A percentile compares a stretch with the other conserved stretches of the same genome.
Conservation (phyloP, 2,329 filamentous ascomycete genomes). For the Epichloe typhina region DNA sequence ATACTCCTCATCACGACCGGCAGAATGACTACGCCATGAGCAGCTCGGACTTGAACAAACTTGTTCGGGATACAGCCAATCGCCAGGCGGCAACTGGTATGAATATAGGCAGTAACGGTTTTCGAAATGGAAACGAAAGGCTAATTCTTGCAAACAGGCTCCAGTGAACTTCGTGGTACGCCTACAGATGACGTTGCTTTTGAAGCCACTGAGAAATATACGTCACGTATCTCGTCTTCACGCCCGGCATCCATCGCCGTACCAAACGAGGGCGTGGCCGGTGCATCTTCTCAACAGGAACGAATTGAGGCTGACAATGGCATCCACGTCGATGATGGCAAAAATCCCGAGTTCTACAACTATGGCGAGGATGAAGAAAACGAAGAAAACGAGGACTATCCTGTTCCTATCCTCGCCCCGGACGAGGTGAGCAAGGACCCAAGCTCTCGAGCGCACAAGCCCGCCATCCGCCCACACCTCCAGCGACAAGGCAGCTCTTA, state of each 20-base stretch:
- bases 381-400: slow-evolving; percentile 47
- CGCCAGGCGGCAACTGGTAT: slow-evolving; percentile 31
- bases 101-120: neutral
- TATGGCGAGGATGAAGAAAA: slow-evolving; percentile 33
- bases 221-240: slow-evolving; percentile 62
- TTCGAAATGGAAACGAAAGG: slow-evolving; percentile 3
- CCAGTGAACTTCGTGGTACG: slow-evolving; percentile 51
- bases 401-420: slow-evolving; percentile 71
- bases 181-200: slow-evolving; percentile 88
- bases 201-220: slow-evolving; percentile 73
- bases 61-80: slow-evolving; percentile 60
- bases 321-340: slow-evolving; percentile 62
- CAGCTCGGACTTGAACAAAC: slow-evolving; percentile 78
- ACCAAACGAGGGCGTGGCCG: slow-evolving; percentile 14
- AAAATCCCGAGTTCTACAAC: slow-evolving; percentile 24
- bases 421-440: slow-evolving; percentile 74
- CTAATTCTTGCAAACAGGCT: slow-evolving; percentile 34
- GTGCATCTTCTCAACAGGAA: slow-evolving; percentile 15
- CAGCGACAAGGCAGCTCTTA: slow-evolving; percentile 48
- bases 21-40: slow-evolving; percentile 70
- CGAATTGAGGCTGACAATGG: slow-evolving; percentile 37
- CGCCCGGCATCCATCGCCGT: slow-evolving; percentile 30
- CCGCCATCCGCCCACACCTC: slow-evolving; percentile 66
- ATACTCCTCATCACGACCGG: slow-evolving; percentile 39
- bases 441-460: slow-evolving; percentile 54